phyloP scores from a whole-genome alignment of 2,329 filamentous ascomycete genomes.

The Nigrospora oryzae region DNA sequence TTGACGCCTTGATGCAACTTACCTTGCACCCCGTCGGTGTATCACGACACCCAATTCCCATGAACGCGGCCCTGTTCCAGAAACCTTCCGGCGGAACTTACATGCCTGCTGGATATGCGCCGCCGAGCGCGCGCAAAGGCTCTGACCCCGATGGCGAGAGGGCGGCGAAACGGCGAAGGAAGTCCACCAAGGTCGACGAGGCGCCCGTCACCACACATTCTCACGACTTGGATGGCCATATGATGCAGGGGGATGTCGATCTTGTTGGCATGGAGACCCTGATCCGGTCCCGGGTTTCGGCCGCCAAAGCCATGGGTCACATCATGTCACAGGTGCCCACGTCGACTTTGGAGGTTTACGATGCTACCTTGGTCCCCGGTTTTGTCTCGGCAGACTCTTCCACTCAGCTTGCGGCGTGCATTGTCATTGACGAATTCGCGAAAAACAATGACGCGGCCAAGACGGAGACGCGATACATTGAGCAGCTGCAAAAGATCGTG shows the following conservation, averaged over 20 bases:
- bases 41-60: slow-evolving; percentile 80
- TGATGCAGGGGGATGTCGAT: slow-evolving; percentile 96
- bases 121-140: slow-evolving; percentile 35
- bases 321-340: slow-evolving; percentile 72
- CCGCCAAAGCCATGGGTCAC: slow-evolving; percentile 77
- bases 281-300: slow-evolving; percentile 80
- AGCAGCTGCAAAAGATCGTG: slow-evolving; percentile 63
- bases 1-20: slow-evolving; percentile 75
- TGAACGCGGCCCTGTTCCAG: slow-evolving; percentile 84
- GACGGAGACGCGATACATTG: slow-evolving; percentile 50
- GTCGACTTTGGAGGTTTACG: slow-evolving; percentile 53
- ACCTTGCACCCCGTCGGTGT: slow-evolving; percentile 89
- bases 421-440: slow-evolving; percentile 84
- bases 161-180: slow-evolving; percentile 67
- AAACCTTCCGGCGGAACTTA: slow-evolving; percentile 88
- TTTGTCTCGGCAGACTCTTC: slow-evolving; percentile 71
- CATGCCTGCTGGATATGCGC: slow-evolving; percentile 39
- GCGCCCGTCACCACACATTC: slow-evolving; percentile 52
- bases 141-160: slow-evolving; percentile 52
- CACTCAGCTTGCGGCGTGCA: slow-evolving; percentile 74
- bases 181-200: slow-evolving; percentile 76
- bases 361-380: slow-evolving; percentile 53
- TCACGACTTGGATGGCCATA: slow-evolving; percentile 95
- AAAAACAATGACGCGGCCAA: slow-evolving; percentile 41
- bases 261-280: slow-evolving; percentile 84